phyloP scores from a whole-genome alignment of 371 early-diverging fungal species.

The Phascolomyces articulosus region DNA sequence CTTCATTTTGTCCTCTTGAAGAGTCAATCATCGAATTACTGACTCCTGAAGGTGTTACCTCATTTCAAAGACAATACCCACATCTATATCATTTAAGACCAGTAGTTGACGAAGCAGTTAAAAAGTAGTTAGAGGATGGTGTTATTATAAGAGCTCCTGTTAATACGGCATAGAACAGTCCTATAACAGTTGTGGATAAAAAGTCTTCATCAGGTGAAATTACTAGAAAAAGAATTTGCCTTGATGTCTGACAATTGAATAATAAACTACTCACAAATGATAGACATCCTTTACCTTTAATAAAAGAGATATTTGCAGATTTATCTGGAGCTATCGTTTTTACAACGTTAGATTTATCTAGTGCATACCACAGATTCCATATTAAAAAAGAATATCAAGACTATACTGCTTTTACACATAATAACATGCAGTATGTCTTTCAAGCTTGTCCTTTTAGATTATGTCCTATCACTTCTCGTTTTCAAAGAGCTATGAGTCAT shows the following conservation, averaged over 20 bases:
- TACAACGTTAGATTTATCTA: not conserved
- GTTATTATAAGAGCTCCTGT: slow-evolving; percentile 7
- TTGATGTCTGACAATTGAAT: not conserved
- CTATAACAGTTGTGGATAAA: slow-evolving; percentile 17
- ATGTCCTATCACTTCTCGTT: not conserved
- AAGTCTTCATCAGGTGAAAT: not conserved
- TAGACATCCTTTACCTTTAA: slow-evolving; percentile 1
- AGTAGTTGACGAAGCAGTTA: slow-evolving; percentile 5
- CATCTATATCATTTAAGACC: not conserved
- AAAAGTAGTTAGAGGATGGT: slow-evolving; percentile 4
- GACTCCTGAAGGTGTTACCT: not conserved
- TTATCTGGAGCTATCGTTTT: not conserved
- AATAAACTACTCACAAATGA: not conserved
- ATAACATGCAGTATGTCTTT: not conserved
- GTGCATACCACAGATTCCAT: slow-evolving; percentile 7
- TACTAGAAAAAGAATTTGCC: not conserved
- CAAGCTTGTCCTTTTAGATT: not conserved
- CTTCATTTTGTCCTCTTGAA: not conserved
- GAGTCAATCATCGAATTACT: not conserved
- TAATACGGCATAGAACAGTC: slow-evolving; percentile 18
- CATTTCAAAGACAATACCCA: no score
- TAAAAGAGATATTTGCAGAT: not conserved
- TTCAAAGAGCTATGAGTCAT: no score
- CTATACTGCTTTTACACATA: slow-evolving; percentile 1
- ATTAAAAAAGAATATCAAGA: slow-evolving; percentile 1